Base-by-base conservation (phyloP, 1,284 basidiomycete genomes). In the Ceratobasidium theobromae region DNA sequence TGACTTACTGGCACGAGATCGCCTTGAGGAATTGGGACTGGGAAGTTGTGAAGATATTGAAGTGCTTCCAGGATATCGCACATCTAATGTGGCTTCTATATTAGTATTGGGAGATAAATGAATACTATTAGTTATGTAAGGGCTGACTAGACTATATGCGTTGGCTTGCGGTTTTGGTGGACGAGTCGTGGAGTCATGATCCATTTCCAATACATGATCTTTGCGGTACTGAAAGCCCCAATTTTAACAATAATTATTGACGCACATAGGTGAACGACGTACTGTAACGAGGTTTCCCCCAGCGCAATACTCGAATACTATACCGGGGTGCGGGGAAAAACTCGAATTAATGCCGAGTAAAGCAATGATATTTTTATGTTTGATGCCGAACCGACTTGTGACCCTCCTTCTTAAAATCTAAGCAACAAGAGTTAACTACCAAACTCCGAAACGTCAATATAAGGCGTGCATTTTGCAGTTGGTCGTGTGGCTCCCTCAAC, bases 31-130 rank as follows among this genome's bases (percentile, higher is more conserved):
- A 65, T 65, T 23, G 62, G 62, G 2, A 65, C 18, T 12, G 51
- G 62, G 18, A 33, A 54, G n/a, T 35, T 46, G 30, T 65, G 62
- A 38, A 65, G 33, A 45, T 53, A 46, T 21, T 32, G 12, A 3
- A 65, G 62, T 4, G 40, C 62, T 53, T 65, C 51, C 2, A 65
- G 51, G 30, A 65, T 48, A 14, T 65, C 62, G 30, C 25, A 54
- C 12, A 65, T 65, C 62, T 65, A n/a, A 40, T 16, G 43, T 6
- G 12, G 16, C 9, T 38, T 16, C 16, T 11, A 45, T 45, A 45
- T 45, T 21, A 16, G 16, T 23, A n/a, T 2, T n/a, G 4, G 12
- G 43, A 46, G 16, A 18, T 35, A 6, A 33, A 21, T 45, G 40
- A 27, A 9, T 45, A 23, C 8, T 40, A 2, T 33, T n/a, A n/a